A percentile compares a stretch with the other conserved stretches of the same genome.
Evolutionary conservation across 768 basidiomycete genomes (phyloP).

Genomic region (Collybia nuda): DNA sequence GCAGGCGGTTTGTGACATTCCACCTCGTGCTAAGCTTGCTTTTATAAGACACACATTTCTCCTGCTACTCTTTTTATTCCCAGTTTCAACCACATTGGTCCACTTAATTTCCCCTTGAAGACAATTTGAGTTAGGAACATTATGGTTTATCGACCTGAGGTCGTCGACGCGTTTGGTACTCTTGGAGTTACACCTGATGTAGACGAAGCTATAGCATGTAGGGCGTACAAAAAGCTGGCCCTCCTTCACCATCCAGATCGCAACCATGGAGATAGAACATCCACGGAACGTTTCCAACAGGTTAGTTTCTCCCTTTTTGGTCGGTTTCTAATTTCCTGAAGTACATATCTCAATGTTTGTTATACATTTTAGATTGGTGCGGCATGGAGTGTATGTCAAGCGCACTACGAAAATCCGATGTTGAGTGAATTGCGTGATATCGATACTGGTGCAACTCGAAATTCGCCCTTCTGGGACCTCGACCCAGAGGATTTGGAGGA

Average conservation of each 20-base stretch:
- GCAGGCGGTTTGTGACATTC: too few relatives aligned
- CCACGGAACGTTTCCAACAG: constrained; percentile 35
- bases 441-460: neutral
- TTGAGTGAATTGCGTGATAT: constrained; percentile 19
- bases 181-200: constrained; percentile 12
- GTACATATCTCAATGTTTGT: too few relatives aligned
- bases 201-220: constrained; percentile 15
- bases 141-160: too few relatives aligned
- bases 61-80: too few relatives aligned
- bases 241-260: constrained; percentile 32
- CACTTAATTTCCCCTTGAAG: too few relatives aligned
- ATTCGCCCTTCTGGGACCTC: constrained; percentile 3
- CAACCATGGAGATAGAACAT: constrained; percentile 28
- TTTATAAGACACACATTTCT: too few relatives aligned
- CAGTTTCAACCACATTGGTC: too few relatives aligned
- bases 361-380: constrained; percentile 25
- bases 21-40: too few relatives aligned
- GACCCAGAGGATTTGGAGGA: constrained; percentile 27
- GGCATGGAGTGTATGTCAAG: constrained; percentile 32
- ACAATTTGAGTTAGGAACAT: too few relatives aligned
- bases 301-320: constrained; percentile 9
- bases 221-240: constrained; percentile 29
- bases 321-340: too few relatives aligned
- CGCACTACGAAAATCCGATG: constrained; percentile 33
- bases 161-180: constrained; percentile 23